Evolutionary conservation across 495 filamentous ascomycete genomes (phyloP).

Genomic region (Penicillium herquei): DNA sequence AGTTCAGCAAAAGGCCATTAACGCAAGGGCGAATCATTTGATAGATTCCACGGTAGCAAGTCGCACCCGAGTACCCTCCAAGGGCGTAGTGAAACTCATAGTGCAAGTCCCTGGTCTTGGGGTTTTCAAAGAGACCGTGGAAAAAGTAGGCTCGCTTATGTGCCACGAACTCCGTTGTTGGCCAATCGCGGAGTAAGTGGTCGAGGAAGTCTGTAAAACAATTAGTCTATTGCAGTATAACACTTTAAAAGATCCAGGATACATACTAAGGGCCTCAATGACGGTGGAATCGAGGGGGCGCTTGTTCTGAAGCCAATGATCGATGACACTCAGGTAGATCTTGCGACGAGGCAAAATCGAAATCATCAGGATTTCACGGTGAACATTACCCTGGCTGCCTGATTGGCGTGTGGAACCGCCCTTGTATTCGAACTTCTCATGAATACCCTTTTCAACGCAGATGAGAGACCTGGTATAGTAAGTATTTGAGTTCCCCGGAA

Average conservation of each 20-base stretch:
- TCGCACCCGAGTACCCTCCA: constrained; percentile 48
- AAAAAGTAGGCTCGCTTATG: constrained; percentile 80
- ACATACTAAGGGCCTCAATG: constrained; percentile 74
- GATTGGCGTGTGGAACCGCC: not conserved
- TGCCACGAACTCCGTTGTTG: constrained; percentile 58
- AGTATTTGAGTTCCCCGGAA: not conserved
- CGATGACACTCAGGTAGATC: constrained; percentile 63
- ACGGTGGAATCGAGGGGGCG: constrained; percentile 59
- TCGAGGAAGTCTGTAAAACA: constrained; percentile 70
- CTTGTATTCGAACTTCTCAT: constrained; percentile 1
- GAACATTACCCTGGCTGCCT: not conserved
- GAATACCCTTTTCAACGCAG: constrained; percentile 8
- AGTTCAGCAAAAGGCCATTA: constrained; percentile 69
- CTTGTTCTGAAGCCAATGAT: constrained; percentile 60
- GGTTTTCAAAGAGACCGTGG: constrained; percentile 34
- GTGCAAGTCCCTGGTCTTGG: constrained; percentile 33
- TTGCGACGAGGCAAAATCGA: constrained; percentile 55
- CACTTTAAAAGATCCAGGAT: not conserved
- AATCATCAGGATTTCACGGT: constrained; percentile 25
- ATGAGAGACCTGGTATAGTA: constrained; percentile 32
- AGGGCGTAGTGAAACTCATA: constrained; percentile 11
- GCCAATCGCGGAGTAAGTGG: constrained; percentile 76
- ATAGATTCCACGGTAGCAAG: constrained; percentile 83
- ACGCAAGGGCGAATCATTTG: constrained; percentile 69
- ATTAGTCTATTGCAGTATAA: not conserved